A percentile compares a stretch with the other conserved stretches of the same genome.
Evolutionary conservation across 768 basidiomycete genomes (phyloP).

Genomic region (Macrolepiota albuminosa): DNA sequence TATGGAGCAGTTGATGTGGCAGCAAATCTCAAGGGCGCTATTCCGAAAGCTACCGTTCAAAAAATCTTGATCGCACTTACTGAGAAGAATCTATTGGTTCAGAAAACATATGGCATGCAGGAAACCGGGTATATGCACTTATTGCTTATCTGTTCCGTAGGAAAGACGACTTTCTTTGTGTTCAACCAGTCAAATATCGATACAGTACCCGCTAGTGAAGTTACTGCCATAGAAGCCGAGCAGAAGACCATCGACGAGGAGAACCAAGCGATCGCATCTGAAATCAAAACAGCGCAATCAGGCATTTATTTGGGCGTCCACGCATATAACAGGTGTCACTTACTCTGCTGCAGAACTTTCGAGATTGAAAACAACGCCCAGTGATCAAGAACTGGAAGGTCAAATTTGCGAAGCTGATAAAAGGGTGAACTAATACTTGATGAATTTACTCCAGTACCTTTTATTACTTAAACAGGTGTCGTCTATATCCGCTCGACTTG

Average conservation of each 20-base stretch:
- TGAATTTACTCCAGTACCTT: slow-evolving; percentile 3
- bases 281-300: slow-evolving; percentile 44
- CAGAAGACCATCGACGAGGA: slow-evolving; percentile 52
- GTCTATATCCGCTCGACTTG: slow-evolving; percentile 44
- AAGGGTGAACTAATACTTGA: slow-evolving; percentile 38
- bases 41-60: slow-evolving; percentile 79
- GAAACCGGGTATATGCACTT: slow-evolving; percentile 9
- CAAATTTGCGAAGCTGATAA: slow-evolving; percentile 47
- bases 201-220: slow-evolving; percentile 55
- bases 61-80: slow-evolving; percentile 79
- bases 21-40: slow-evolving; percentile 86
- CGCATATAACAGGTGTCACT: slow-evolving; percentile 10
- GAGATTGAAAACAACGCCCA: slow-evolving; percentile 60
- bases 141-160: slow-evolving; percentile 30
- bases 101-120: slow-evolving; percentile 74
- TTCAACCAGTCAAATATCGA: slow-evolving; percentile 74
- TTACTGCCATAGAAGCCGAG: slow-evolving; percentile 58
- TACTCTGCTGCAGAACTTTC: slow-evolving; percentile 48
- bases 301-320: slow-evolving; percentile 27
- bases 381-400: slow-evolving; percentile 57
- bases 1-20: slow-evolving; percentile 90
- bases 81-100: slow-evolving; percentile 78
- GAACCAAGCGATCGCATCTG: slow-evolving; percentile 46
- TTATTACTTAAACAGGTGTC: slow-evolving; percentile 34
- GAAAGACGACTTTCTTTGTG: slow-evolving; percentile 85